Evolutionary conservation across 805 yeast species (phyloP), one percentile per base, ranked within the genome.

Genomic region (Ogataea allantospora): DNA sequence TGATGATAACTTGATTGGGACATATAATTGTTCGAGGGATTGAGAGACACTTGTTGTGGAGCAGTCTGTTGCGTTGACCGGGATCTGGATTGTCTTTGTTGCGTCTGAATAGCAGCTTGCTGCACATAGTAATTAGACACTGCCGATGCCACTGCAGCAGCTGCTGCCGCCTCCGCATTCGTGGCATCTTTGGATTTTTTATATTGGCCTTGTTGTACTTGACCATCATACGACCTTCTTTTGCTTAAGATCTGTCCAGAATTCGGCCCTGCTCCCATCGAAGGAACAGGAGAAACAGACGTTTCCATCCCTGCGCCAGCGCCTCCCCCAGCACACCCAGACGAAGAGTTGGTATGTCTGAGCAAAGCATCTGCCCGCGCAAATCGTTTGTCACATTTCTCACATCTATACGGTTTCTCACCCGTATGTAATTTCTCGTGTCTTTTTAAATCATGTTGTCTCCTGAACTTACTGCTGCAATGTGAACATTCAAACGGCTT

Each of bases 381-480:
- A 61, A 85, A 85, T 27, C 68, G 63, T 30, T 83, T 68, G 11
- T 73, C 73, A 62, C 95, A 85, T 31, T 66, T 65, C 13, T 62
- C 62, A 56, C 95, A 85, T 27, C 55, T 60, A 54, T 64, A 79
- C 1, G 91, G 89, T 55, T 75, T 79, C 47, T 78, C 87, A 15
- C 91, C 91, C 0, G 88, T 75, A 54, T 85, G 95, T 23, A 81
- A 67, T 58, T 81, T 81, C 40, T 74, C 75, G 53, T 85, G 95
- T 36, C 95, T 70, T 52, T 78, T 83, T 51, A 86, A 66, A 57
- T 86, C 95, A 57, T 84, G 89, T 20, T 77, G 71, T 31, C 95
- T 68, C 43, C 93, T 70, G 58, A 86, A 85, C 46, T 68, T 73
- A 31, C 75, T 65, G 35, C 70, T 63, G 53, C 95, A 85, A 19